phyloP scores from a whole-genome alignment of 2,329 filamentous ascomycete genomes.

The Calonectria pauciramosa region DNA sequence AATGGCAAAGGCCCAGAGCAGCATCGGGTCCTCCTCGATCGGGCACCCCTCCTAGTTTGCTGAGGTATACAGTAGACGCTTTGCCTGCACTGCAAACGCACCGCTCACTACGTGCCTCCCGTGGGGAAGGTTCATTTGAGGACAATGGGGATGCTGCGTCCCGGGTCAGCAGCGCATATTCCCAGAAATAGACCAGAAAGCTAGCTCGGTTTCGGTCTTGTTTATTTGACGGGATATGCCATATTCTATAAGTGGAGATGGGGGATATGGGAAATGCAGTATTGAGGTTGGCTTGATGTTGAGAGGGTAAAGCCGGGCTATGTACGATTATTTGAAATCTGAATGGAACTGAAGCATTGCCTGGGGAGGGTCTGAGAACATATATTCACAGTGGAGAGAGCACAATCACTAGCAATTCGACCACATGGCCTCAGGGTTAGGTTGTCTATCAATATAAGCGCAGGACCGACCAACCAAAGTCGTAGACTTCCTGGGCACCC shows the following conservation, averaged over 20 bases:
- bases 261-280: background rate
- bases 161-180: background rate
- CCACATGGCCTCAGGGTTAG: background rate
- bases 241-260: too few species aligned
- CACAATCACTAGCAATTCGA: background rate
- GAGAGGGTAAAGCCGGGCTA: background rate
- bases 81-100: background rate
- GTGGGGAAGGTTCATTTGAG: background rate
- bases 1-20: constrained; percentile 18
- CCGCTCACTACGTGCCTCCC: background rate
- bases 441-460: background rate
- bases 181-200: background rate
- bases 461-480: background rate
- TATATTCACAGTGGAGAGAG: background rate
- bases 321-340: background rate
- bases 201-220: background rate
- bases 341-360: background rate
- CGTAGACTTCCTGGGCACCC: background rate
- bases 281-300: background rate
- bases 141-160: background rate
- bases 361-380: background rate
- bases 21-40: background rate
- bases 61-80: constrained; percentile 15
- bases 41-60: background rate
- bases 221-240: too few species aligned